Evolutionary conservation across 2,329 filamentous ascomycete species (phyloP), one percentile per base, ranked within the genome.

Genomic region (Sporothrix phasma): DNA sequence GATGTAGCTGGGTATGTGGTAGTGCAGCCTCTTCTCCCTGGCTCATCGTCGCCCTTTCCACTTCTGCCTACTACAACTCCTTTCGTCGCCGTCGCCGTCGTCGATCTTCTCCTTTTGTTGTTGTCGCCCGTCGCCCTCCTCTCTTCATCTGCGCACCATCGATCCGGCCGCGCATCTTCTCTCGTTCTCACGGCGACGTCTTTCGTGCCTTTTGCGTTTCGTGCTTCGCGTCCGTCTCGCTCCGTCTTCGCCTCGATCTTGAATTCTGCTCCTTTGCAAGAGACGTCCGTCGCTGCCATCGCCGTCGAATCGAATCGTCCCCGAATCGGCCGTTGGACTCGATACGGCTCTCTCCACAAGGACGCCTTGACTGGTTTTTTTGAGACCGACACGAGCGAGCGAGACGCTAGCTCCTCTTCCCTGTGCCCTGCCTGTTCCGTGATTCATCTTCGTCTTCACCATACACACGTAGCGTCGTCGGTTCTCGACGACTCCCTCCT

Each of bases 311-410:
- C n/a, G n/a, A n/a, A 26, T 59, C n/a, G 56, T 5, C 22, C 37
- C n/a, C 43, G 58, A 31, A 10, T 34, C 15, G 1, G 8, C 34
- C 10, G n/a, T 5, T 24, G 13, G 24, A 47, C 19, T 26, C 29
- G 41, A 37, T 17, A 17, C 13, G n/a, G 6, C n/a, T 47, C 56
- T 10, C 37, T 43, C 39, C 22, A 17, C 29, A 19, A 79, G 79
- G 84, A 86, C 80, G 78, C 84, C 84, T 86, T 86, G 70, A 84
- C 79, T 86, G 83, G 84, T 84, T 79, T 72, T 84, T 79, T 45
- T 45, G 56, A 59, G 56, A 59, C 24, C 15, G 41, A 43, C 41
- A 5, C 17, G 17, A 6, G 17, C 41, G 15, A 3, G 34, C 54
- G 54, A 58, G 46, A 8, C 15, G 26, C 8, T 47, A 19, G 19